phyloP scores from a whole-genome alignment of 805 yeast species.

The Lachancea lanzarotensis region DNA sequence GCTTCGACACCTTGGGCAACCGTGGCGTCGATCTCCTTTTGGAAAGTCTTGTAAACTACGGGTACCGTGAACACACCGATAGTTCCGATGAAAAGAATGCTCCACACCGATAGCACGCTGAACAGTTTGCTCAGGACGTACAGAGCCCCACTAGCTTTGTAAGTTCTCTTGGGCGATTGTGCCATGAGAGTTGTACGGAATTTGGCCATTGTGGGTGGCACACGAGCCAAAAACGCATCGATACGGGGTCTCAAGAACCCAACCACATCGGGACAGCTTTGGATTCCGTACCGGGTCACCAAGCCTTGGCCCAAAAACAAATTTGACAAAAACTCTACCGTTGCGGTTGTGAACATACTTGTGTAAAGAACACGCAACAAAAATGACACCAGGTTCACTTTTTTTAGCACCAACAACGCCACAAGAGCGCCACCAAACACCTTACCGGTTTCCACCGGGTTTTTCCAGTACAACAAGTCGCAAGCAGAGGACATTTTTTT shows the following conservation, averaged over 20 bases:
- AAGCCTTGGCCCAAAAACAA: conserved; percentile 70
- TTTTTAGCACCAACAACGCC: conserved; percentile 51
- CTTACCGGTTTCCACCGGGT: conserved; percentile 64
- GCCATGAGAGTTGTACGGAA: conserved; percentile 57
- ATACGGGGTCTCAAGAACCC: conserved; percentile 29
- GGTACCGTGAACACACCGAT: conserved; percentile 70
- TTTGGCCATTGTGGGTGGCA: conserved; percentile 46
- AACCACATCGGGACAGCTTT: conserved; percentile 30
- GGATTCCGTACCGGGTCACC: conserved; percentile 67
- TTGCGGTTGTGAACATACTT: conserved; percentile 56
- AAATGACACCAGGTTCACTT: conserved; percentile 54
- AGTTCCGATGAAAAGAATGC: conserved; percentile 51
- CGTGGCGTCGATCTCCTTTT: conserved; percentile 68
- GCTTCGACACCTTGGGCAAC: conserved; percentile 41
- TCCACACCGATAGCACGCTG: conserved; percentile 67
- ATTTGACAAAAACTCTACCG: conserved; percentile 72
- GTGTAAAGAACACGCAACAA: conserved; percentile 55
- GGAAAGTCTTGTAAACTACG: conserved; percentile 61
- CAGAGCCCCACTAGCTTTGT: conserved; percentile 62
- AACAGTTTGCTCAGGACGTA: conserved; percentile 66
- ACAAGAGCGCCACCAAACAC: conserved; percentile 59
- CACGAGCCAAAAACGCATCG: conserved; percentile 29
- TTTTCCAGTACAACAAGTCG: conserved; percentile 31
- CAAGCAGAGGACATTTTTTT: conserved; percentile 5
- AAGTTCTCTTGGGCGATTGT: conserved; percentile 63